Percentiles rank a stretch among this genome's conserved stretches.
Evolutionary conservation across 2,329 filamentous ascomycete species (phyloP).

Genomic region (Pochonia chlamydosporia): DNA sequence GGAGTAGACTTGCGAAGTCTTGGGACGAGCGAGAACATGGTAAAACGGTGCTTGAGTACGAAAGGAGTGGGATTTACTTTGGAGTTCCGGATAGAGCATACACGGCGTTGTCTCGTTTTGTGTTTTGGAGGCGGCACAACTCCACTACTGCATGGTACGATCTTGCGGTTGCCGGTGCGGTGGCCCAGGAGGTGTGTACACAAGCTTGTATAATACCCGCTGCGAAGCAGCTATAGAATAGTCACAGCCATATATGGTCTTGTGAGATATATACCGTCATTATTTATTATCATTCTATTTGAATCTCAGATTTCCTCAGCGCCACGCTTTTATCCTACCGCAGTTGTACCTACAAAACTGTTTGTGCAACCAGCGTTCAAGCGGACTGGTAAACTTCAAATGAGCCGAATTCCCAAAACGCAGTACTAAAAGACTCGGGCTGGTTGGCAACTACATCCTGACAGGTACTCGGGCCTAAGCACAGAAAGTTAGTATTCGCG

Average conservation of each 20-base stretch:
- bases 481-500: background rate
- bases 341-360: background rate
- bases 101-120: background rate
- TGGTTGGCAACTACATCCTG: slow-evolving; percentile 52
- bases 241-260: background rate
- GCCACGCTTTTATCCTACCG: background rate
- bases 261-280: background rate
- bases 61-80: background rate
- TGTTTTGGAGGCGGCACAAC: too few relatives aligned
- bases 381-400: slow-evolving; percentile 50
- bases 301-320: background rate
- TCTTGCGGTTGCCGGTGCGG: background rate
- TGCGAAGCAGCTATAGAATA: background rate
- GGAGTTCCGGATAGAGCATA: background rate
- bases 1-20: slow-evolving; percentile 28
- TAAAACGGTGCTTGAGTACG: background rate
- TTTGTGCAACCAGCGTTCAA: slow-evolving; percentile 5
- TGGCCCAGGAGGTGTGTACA: background rate
- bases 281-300: background rate
- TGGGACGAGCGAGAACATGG: background rate
- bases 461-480: slow-evolving; percentile 50
- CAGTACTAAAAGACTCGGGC: slow-evolving; percentile 49
- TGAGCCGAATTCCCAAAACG: slow-evolving; percentile 59
- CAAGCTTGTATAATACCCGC: background rate
- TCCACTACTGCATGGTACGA: too few relatives aligned